Conservation (phyloP, 1,284 basidiomycete genomes). For the Sporisorium reilianum region DNA sequence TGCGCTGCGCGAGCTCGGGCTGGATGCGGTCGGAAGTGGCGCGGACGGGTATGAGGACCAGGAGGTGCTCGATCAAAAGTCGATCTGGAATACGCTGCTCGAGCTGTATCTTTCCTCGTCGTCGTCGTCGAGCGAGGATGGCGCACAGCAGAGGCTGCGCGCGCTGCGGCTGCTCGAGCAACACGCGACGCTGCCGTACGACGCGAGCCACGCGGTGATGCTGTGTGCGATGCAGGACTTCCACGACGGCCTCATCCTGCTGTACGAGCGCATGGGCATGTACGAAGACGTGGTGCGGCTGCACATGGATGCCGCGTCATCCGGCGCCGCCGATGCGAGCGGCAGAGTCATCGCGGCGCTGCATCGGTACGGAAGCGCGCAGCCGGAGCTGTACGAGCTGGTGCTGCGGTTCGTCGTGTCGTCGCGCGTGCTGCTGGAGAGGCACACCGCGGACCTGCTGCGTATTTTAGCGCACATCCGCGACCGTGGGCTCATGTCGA, state of each 20-base stretch:
- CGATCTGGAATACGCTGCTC: slow-evolving; percentile 94
- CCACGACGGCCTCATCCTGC: slow-evolving; percentile 83
- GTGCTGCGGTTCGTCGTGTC: slow-evolving; percentile 91
- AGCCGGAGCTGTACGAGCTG: slow-evolving; percentile 84
- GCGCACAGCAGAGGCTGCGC: not conserved
- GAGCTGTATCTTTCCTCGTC: slow-evolving; percentile 86
- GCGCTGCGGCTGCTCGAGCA: slow-evolving; percentile 61
- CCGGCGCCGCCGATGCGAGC: slow-evolving; percentile 46
- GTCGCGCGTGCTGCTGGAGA: slow-evolving; percentile 74
- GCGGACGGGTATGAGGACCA: slow-evolving; percentile 72
- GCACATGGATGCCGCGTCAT: slow-evolving; percentile 78
- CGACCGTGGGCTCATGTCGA: slow-evolving; percentile 83
- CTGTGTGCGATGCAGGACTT: slow-evolving; percentile 87
- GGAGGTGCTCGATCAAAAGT: slow-evolving; percentile 80
- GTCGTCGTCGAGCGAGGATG: not conserved
- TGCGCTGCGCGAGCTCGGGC: slow-evolving; percentile 29
- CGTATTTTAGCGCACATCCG: slow-evolving; percentile 80
- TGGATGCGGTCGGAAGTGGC: slow-evolving; percentile 16
- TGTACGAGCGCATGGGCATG: slow-evolving; percentile 96
- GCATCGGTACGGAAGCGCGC: slow-evolving; percentile 78
- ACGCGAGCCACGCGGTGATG: slow-evolving; percentile 89
- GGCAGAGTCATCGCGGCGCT: slow-evolving; percentile 80
- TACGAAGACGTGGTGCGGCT: slow-evolving; percentile 93
- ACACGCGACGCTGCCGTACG: slow-evolving; percentile 77
- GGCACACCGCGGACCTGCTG: slow-evolving; percentile 79